Percentiles rank a stretch among this genome's conserved stretches.
These are phyloP conservation scores for Bruguiera gymnorhiza DNA, from an alignment of 345 rosid species.

Conservation along the genomic window DNA sequence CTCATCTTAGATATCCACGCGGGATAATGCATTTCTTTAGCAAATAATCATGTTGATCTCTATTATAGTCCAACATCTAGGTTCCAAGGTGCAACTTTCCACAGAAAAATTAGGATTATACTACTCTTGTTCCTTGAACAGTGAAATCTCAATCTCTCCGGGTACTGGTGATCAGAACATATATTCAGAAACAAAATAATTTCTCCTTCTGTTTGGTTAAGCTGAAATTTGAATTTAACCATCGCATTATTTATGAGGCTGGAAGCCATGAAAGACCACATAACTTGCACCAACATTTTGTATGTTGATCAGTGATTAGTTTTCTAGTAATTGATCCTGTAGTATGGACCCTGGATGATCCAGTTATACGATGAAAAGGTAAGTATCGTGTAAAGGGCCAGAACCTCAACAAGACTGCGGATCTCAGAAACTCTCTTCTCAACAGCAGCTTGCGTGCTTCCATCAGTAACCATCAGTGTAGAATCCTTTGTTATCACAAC, in stretches of 20 bases:
- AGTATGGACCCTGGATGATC: slow-evolving; percentile 5
- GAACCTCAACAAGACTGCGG: slow-evolving; percentile 62
- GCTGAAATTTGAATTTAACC: too few relatives aligned
- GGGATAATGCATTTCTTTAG: background rate
- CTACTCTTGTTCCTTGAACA: background rate
- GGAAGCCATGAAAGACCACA: too few relatives aligned
- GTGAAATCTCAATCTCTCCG: background rate
- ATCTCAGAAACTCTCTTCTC: slow-evolving; percentile 74
- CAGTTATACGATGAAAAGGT: background rate
- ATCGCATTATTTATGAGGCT: too few relatives aligned
- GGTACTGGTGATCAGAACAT: too few relatives aligned
- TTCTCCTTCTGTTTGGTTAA: too few relatives aligned
- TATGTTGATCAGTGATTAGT: too few relatives aligned
- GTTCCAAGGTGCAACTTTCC: background rate
- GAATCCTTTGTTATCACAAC: slow-evolving; percentile 74
- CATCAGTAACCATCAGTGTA: slow-evolving; percentile 76
- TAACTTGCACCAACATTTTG: too few relatives aligned
- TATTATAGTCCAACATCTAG: background rate
- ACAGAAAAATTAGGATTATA: background rate
- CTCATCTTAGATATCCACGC: background rate
- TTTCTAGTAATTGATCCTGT: slow-evolving; percentile 4
- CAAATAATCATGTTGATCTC: background rate
- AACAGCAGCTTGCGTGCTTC: slow-evolving; percentile 59
- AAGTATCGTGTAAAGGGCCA: background rate
- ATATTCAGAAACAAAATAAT: too few relatives aligned